A percentile compares a stretch with the other conserved stretches of the same genome.
phyloP scores from a whole-genome alignment of 768 basidiomycete genomes.

The Lentinula guzmanii region DNA sequence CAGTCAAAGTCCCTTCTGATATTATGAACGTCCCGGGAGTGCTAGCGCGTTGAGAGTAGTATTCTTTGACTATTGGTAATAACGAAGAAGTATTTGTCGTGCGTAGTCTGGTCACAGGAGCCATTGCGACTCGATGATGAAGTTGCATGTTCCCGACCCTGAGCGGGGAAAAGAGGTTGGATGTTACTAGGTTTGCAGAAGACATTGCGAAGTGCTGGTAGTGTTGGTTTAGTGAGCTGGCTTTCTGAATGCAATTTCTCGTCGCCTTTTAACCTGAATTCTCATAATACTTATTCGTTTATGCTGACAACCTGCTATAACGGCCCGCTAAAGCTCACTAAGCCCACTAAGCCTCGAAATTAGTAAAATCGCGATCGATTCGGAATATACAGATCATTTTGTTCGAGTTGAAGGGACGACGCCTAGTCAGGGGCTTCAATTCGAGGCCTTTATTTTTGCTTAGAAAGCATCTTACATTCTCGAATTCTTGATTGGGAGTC shows the following conservation, averaged over 20 bases:
- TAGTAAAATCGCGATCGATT: too few relatives aligned
- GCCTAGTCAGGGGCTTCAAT: too few relatives aligned
- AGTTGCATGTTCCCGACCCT: slow-evolving; percentile 20
- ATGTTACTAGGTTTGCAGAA: neutral
- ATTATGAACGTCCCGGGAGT: slow-evolving; percentile 27
- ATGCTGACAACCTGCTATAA: too few relatives aligned
- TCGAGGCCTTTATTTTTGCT: too few relatives aligned
- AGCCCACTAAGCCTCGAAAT: too few relatives aligned
- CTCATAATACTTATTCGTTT: too few relatives aligned
- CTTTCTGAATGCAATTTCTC: too few relatives aligned
- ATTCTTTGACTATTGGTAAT: slow-evolving; percentile 15
- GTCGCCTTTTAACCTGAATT: too few relatives aligned
- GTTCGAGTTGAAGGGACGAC: too few relatives aligned
- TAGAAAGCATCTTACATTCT: too few relatives aligned
- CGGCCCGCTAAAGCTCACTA: too few relatives aligned
- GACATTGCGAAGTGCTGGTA: neutral
- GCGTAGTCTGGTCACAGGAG: slow-evolving; percentile 26
- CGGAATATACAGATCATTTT: neutral
- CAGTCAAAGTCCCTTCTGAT: slow-evolving; percentile 31
- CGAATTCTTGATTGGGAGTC: too few relatives aligned
- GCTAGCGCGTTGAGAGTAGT: slow-evolving; percentile 22
- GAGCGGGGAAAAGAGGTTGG: slow-evolving; percentile 21
- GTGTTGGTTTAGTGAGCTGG: neutral
- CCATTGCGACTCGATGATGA: slow-evolving; percentile 25
- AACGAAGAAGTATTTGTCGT: slow-evolving; percentile 16